Evolutionary conservation across 176 grass and related monocot genomes (phyloP).

Genomic region (Raddia guianensis): DNA sequence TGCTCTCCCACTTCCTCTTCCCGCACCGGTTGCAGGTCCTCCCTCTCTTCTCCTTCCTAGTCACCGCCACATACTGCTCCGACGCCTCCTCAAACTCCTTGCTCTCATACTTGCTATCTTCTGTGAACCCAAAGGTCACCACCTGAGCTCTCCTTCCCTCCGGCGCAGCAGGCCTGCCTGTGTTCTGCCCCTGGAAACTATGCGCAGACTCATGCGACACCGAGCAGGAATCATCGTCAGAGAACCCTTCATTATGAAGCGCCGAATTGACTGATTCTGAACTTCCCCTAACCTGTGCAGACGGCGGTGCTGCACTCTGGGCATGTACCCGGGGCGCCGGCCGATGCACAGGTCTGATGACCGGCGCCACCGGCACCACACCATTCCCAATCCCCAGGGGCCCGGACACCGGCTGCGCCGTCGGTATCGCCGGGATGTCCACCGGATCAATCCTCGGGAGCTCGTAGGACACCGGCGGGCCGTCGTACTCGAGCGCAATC

Average conservation of each 20-base stretch:
- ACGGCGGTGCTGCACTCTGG: slow-evolving; percentile 5
- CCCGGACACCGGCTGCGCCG: slow-evolving; percentile 56
- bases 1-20: slow-evolving; percentile 91
- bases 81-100: slow-evolving; percentile 53
- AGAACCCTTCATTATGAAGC: slow-evolving; percentile 57
- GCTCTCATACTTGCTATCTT: slow-evolving; percentile 58
- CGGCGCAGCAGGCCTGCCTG: neutral
- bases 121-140: slow-evolving; percentile 62
- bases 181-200: slow-evolving; percentile 41
- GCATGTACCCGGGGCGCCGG: slow-evolving; percentile 42
- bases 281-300: slow-evolving; percentile 14
- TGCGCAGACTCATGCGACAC: slow-evolving; percentile 44
- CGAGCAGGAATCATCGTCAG: slow-evolving; percentile 56
- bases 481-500: slow-evolving; percentile 91
- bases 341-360: slow-evolving; percentile 52
- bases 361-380: slow-evolving; percentile 48
- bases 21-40: slow-evolving; percentile 68
- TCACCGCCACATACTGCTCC: slow-evolving; percentile 53
- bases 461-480: slow-evolving; percentile 77
- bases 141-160: slow-evolving; percentile 55
- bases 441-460: slow-evolving; percentile 84
- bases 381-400: slow-evolving; percentile 38
- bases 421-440: slow-evolving; percentile 62
- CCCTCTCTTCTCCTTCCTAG: slow-evolving; percentile 57
- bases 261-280: slow-evolving; percentile 47